A percentile compares a stretch with the other conserved stretches of the same genome.
Evolutionary conservation across 345 rosid species (phyloP).

Genomic region (Eucalyptus tenuipes): DNA sequence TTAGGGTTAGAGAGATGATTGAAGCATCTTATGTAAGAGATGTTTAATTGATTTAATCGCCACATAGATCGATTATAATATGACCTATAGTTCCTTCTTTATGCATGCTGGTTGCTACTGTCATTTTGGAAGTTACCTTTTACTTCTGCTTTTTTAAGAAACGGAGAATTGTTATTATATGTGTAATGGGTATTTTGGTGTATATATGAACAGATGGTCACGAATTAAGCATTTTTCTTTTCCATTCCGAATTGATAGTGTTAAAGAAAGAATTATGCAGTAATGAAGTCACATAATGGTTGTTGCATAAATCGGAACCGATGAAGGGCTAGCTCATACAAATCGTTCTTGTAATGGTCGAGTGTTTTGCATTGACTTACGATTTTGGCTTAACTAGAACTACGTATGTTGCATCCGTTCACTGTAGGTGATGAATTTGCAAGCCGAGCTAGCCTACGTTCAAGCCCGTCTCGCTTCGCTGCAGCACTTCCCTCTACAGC

Average conservation of each 20-base stretch:
- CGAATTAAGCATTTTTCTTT: background rate
- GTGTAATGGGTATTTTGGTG: background rate
- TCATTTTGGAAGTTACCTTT: background rate
- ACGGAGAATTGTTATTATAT: background rate
- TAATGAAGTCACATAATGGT: background rate
- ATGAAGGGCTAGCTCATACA: background rate
- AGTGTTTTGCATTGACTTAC: background rate
- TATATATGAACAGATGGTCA: background rate
- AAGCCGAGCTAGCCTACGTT: constrained; percentile 59
- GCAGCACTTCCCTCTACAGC: constrained; percentile 17
- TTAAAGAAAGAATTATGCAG: background rate
- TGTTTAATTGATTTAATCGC: background rate
- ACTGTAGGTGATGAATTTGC: constrained; percentile 59
- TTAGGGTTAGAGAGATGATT: background rate
- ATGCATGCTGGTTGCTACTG: background rate
- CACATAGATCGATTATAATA: background rate
- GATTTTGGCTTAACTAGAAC: background rate
- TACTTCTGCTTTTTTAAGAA: background rate
- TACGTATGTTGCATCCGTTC: background rate
- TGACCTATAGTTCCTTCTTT: background rate
- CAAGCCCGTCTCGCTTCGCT: constrained; percentile 53
- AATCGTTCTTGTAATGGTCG: background rate
- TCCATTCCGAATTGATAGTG: background rate
- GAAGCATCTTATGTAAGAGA: background rate
- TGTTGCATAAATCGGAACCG: background rate